Conservation (phyloP, 768 basidiomycete genomes). For the Stropharia rugosoannulata region DNA sequence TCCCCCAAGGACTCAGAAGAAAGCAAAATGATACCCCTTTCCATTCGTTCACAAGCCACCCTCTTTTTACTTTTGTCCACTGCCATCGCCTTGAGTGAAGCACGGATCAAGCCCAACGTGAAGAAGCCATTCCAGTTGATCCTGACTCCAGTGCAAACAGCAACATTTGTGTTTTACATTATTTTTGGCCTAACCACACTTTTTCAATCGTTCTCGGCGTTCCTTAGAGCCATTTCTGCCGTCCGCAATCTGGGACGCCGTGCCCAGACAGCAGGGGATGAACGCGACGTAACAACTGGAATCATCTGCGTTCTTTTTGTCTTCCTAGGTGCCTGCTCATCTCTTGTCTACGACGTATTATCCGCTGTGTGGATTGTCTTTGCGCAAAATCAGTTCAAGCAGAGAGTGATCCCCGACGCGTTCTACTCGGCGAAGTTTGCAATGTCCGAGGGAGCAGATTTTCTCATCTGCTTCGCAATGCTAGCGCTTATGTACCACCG, state of each 20-base stretch:
- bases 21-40: neutral
- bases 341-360: neutral
- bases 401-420: neutral
- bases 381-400: neutral
- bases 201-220: neutral
- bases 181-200: slow-evolving; percentile 1
- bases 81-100: neutral
- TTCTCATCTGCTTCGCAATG: slow-evolving; percentile 4
- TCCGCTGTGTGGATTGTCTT: slow-evolving; percentile 3
- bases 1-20: too few relatives aligned
- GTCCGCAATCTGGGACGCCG: neutral
- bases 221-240: slow-evolving; percentile 1
- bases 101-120: neutral
- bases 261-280: neutral
- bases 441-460: neutral
- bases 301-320: neutral
- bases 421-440: neutral
- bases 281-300: neutral
- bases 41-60: slow-evolving; percentile 1
- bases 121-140: slow-evolving; percentile 4
- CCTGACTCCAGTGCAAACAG: neutral
- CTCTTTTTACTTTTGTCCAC: neutral
- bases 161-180: slow-evolving; percentile 5
- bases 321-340: slow-evolving; percentile 2
- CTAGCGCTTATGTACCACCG: slow-evolving; percentile 1